Evolutionary conservation across 495 filamentous ascomycete species (phyloP).

Genomic region (Pseudevernia furfuracea): DNA sequence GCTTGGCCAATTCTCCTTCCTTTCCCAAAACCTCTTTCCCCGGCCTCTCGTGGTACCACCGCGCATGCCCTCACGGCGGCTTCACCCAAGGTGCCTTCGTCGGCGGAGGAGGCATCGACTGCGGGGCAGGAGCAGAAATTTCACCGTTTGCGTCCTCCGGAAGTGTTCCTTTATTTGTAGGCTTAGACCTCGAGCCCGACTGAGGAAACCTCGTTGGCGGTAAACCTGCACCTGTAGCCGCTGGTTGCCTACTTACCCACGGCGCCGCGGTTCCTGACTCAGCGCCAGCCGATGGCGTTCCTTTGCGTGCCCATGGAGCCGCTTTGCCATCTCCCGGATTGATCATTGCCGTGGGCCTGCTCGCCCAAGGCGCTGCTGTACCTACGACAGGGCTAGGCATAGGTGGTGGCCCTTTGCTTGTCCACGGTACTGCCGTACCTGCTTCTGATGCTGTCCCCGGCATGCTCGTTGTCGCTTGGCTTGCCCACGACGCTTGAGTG

Average conservation of each 20-base stretch:
- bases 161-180: not conserved
- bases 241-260: not conserved
- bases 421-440: not conserved
- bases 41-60: not conserved
- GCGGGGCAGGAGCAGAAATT: no score
- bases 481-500: slow-evolving; percentile 22
- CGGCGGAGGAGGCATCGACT: slow-evolving; percentile 21
- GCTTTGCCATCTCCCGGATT: not conserved
- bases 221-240: not conserved
- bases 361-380: not conserved
- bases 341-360: not conserved
- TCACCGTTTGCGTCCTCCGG: no score
- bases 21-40: no score
- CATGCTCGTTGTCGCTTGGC: not conserved
- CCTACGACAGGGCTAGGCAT: not conserved
- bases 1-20: no score
- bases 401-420: not conserved
- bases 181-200: not conserved
- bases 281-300: not conserved
- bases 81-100: slow-evolving; percentile 22
- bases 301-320: not conserved
- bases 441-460: no score
- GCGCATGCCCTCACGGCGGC: slow-evolving; percentile 6
- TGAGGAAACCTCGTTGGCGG: not conserved
- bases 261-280: not conserved